Percentiles rank a stretch among this genome's conserved stretches.
Conservation (phyloP, 2,329 filamentous ascomycete species). For the Hypoxylon sp. region DNA sequence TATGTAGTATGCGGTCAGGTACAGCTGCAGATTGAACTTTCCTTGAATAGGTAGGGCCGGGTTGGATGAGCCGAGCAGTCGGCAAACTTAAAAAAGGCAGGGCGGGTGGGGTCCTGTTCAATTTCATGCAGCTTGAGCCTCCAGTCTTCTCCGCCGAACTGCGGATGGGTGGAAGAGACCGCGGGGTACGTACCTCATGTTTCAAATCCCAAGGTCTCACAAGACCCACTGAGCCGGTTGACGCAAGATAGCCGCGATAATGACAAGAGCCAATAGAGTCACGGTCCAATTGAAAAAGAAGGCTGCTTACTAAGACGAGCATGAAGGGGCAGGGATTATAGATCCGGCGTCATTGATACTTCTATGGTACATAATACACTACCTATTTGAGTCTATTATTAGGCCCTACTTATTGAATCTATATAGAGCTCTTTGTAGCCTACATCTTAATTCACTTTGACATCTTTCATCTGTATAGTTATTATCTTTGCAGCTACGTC, state of each 20-base stretch:
- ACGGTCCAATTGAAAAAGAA: not conserved
- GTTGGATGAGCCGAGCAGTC: slow-evolving; percentile 46
- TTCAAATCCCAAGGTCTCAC: slow-evolving; percentile 37
- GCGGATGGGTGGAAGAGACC: slow-evolving; percentile 32
- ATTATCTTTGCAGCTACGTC: not conserved
- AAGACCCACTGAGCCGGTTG: slow-evolving; percentile 41
- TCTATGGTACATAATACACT: no score
- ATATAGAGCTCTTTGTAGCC: not conserved
- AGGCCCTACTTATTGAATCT: slow-evolving; percentile 9
- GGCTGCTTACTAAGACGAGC: slow-evolving; percentile 33
- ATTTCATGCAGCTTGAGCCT: slow-evolving; percentile 49
- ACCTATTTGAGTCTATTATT: slow-evolving; percentile 22
- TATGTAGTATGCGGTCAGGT: slow-evolving; percentile 34
- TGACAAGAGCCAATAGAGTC: slow-evolving; percentile 38
- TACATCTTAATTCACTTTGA: not conserved
- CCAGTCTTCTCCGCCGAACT: slow-evolving; percentile 40
- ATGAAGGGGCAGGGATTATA: slow-evolving; percentile 23
- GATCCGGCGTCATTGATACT: not conserved
- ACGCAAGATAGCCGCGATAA: slow-evolving; percentile 51
- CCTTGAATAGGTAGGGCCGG: slow-evolving; percentile 40
- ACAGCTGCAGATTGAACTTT: slow-evolving; percentile 42
- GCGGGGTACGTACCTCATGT: slow-evolving; percentile 44
- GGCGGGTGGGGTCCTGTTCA: slow-evolving; percentile 41
- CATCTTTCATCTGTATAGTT: not conserved
- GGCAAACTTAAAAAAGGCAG: slow-evolving; percentile 46